Conservation (phyloP, 805 yeast genomes). For the Barnettozyma sp. region DNA sequence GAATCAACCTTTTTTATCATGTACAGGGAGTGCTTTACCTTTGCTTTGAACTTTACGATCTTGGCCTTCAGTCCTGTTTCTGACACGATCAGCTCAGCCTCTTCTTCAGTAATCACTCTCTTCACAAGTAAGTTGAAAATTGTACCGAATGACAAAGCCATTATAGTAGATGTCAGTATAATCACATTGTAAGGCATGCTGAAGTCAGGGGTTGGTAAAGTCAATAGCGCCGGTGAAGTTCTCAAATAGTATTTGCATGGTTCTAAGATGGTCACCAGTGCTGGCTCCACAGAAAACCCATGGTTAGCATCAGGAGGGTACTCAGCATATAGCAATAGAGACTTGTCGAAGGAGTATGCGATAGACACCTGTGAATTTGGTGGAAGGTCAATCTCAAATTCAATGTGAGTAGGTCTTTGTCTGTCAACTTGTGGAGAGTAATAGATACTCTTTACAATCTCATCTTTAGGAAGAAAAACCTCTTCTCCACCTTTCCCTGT, state of each 20-base stretch:
- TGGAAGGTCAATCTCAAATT: constrained; percentile 59
- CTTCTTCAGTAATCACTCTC: constrained; percentile 68
- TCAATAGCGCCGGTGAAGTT: constrained; percentile 79
- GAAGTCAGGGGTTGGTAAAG: constrained; percentile 95
- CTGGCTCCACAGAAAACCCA: constrained; percentile 93
- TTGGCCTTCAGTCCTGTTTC: constrained; percentile 16
- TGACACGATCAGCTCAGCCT: constrained; percentile 26
- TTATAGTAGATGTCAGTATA: constrained; percentile 84
- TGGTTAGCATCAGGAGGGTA: constrained; percentile 99
- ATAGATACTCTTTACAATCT: constrained; percentile 43
- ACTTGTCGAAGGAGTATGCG: constrained; percentile 79
- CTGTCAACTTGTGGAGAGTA: constrained; percentile 80
- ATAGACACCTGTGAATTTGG: constrained; percentile 52
- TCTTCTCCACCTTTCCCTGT: no score
- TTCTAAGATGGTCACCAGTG: constrained; percentile 56
- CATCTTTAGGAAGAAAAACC: constrained; percentile 26
- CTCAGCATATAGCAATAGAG: constrained; percentile 76
- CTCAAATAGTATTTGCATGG: constrained; percentile 47
- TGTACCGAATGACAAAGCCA: constrained; percentile 89
- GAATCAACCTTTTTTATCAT: neutral
- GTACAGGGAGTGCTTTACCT: neutral
- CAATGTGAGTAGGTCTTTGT: constrained; percentile 74
- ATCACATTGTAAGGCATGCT: constrained; percentile 98
- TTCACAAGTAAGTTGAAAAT: constrained; percentile 73
- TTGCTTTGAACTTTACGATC: neutral